phyloP scores from a whole-genome alignment of 2,329 filamentous ascomycete species.

The Graphiopsis chlorocephala region DNA sequence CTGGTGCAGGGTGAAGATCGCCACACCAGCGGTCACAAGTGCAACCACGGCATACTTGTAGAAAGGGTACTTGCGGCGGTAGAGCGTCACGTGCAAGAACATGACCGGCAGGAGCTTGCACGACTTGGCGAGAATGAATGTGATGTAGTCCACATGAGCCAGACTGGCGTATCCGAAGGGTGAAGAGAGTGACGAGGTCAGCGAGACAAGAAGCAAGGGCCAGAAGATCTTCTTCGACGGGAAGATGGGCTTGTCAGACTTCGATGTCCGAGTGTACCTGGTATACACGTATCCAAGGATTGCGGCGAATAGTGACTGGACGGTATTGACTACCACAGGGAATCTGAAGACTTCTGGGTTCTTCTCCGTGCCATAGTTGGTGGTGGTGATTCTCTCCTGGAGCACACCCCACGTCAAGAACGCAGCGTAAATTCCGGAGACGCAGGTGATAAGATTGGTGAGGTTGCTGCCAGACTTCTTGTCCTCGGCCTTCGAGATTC shows the following conservation, averaged over 20 bases:
- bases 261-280: constrained; percentile 50
- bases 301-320: constrained; percentile 88
- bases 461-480: constrained; percentile 24
- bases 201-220: constrained; percentile 78
- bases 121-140: constrained; percentile 93
- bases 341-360: constrained; percentile 78
- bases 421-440: constrained; percentile 93
- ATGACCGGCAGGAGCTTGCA: constrained; percentile 99
- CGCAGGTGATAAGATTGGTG: constrained; percentile 75
- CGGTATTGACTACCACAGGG: constrained; percentile 91
- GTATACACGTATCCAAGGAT: constrained; percentile 81
- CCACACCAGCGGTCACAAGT: constrained; percentile 86
- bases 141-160: constrained; percentile 95
- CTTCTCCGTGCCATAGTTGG: constrained; percentile 66
- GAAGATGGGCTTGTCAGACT: constrained; percentile 62
- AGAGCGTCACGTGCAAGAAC: constrained; percentile 90
- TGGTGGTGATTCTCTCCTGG: constrained; percentile 96
- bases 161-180: constrained; percentile 93
- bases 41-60: constrained; percentile 96
- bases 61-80: constrained; percentile 81
- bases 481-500: constrained; percentile 20
- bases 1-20: constrained; percentile 88
- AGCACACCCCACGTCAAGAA: constrained; percentile 99
- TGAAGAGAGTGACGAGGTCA: constrained; percentile 85
- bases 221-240: constrained; percentile 71